These are phyloP conservation scores for Trichoderma reesei DNA, from an alignment of 495 filamentous ascomycete genomes.

Conservation along the genomic window DNA sequence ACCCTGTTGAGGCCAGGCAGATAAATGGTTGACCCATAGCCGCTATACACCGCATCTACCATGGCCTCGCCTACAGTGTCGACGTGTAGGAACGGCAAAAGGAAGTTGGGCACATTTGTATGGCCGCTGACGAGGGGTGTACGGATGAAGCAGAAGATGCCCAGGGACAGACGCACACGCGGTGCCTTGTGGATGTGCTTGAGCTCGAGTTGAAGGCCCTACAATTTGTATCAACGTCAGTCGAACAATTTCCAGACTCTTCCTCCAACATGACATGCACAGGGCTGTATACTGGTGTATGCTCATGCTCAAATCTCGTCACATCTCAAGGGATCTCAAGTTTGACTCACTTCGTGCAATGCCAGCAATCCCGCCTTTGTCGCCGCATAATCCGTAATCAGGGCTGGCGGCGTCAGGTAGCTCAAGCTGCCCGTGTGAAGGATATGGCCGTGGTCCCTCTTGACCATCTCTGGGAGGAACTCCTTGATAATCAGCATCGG, in stretches of 20 bases:
- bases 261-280: neutral
- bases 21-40: conserved; percentile 23
- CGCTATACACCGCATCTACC: conserved; percentile 24
- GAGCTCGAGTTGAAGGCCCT: conserved; percentile 19
- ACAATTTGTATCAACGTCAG: neutral
- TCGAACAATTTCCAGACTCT: too few relatives aligned
- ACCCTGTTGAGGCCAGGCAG: conserved; percentile 26
- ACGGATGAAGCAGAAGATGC: conserved; percentile 26
- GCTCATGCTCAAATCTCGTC: too few relatives aligned
- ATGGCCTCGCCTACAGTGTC: conserved; percentile 28
- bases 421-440: conserved; percentile 48
- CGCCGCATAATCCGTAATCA: conserved; percentile 45
- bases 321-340: too few relatives aligned
- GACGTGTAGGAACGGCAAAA: conserved; percentile 28
- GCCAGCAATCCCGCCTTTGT: conserved; percentile 49
- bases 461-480: conserved; percentile 53
- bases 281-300: neutral
- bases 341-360: conserved; percentile 38
- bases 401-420: conserved; percentile 39
- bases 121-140: conserved; percentile 25
- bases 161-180: conserved; percentile 23
- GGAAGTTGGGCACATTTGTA: conserved; percentile 22
- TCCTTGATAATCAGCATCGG: conserved; percentile 50
- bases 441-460: conserved; percentile 50
- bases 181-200: conserved; percentile 20